Evolutionary conservation across 2,329 filamentous ascomycete species (phyloP).

Genomic region (Colletotrichum tofieldiae): DNA sequence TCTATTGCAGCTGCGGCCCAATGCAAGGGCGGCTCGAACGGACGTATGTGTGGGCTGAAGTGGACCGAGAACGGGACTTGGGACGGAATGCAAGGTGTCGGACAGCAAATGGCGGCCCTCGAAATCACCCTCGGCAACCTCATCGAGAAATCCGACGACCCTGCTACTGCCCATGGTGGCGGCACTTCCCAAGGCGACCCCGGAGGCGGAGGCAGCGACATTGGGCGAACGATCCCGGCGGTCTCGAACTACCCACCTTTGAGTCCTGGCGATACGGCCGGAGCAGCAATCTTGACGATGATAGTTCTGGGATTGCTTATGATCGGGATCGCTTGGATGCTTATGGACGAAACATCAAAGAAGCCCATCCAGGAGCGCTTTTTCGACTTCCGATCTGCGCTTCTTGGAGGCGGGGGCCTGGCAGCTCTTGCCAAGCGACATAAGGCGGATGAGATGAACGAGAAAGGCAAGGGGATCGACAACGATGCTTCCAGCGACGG

Average conservation of each 20-base stretch:
- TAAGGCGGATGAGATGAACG: slow-evolving; percentile 30
- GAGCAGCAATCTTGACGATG: slow-evolving; percentile 76
- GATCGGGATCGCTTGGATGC: slow-evolving; percentile 65
- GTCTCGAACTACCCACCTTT: slow-evolving; percentile 53
- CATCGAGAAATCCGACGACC: slow-evolving; percentile 57
- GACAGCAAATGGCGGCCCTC: slow-evolving; percentile 80
- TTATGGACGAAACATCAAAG: slow-evolving; percentile 63
- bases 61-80: slow-evolving; percentile 70
- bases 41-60: slow-evolving; percentile 72
- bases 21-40: slow-evolving; percentile 71
- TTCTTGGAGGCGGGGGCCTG: slow-evolving; percentile 29
- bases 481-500: slow-evolving; percentile 31
- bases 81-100: slow-evolving; percentile 74
- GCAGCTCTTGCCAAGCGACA: slow-evolving; percentile 18
- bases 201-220: slow-evolving; percentile 62
- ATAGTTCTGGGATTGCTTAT: slow-evolving; percentile 69
- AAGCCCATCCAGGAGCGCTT: slow-evolving; percentile 53
- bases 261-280: slow-evolving; percentile 73
- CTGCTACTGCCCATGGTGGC: slow-evolving; percentile 67
- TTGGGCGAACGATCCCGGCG: slow-evolving; percentile 54
- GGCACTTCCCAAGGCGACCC: slow-evolving; percentile 70
- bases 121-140: slow-evolving; percentile 76
- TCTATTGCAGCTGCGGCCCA: slow-evolving; percentile 71
- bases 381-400: slow-evolving; percentile 46
- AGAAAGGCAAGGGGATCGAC: slow-evolving; percentile 41